Base-by-base conservation (phyloP, 2,329 filamentous ascomycete species). In the Aspergillus felis region DNA sequence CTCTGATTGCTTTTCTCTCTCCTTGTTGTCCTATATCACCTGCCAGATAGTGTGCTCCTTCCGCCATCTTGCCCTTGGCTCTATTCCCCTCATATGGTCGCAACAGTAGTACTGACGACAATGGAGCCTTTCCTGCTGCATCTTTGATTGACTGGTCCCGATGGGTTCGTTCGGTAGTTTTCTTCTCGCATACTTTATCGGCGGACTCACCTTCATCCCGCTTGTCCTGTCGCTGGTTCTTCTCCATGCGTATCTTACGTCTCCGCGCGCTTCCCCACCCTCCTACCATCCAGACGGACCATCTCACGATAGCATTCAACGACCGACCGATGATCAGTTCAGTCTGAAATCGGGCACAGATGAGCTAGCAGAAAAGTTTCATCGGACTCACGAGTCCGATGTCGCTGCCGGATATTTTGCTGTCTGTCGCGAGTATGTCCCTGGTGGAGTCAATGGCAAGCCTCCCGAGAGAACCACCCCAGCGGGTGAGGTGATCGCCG, bases 381-480 rank as follows among this genome's bases (percentile, higher is more conserved):
- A 84, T 68, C 74, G 82, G 35, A 75, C 81, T 22, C 82, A 86
- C 62, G 88, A 91, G 57, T 81, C 86, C 35, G 91, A 95, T 69
- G 89, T 92, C 44, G 90, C 91, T 1, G 90, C 92, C 8, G 92
- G 92, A 20, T 97, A 95, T 77, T 97, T 97, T 74, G 91, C 92
- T n/a, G 91, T 97, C 17, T 95, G 90, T 71, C 85, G 92, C 71
- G 92, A 96, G 77, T 97, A 94, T 76, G 90, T 91, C 0, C 91
- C 92, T 46, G 91, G 92, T 71, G 92, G 92, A 46, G 88, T 96
- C 73, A 95, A 95, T 78, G 91, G 91, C 59, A 96, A 93, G 76
- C 92, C 92, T 5, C 92, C 93, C 57, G 92, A 96, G 76, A 85
- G 91, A 59, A 85, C 87, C 32, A 93, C 90, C 0, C 91, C 92